Evolutionary conservation across 768 basidiomycete genomes (phyloP).

Genomic region (Plicaturopsis crispa): DNA sequence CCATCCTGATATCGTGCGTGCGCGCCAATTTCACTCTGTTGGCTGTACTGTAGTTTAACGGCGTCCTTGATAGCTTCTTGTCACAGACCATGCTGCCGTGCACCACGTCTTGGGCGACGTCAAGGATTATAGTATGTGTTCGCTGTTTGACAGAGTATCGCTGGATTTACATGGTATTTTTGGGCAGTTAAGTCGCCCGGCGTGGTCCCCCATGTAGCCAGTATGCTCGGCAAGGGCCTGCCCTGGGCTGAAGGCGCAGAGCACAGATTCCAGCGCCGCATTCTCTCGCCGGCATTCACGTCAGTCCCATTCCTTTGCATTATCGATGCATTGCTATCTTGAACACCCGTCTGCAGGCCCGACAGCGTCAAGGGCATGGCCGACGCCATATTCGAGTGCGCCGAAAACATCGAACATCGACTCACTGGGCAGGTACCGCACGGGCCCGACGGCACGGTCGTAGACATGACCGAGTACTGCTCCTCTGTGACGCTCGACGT

Average conservation of each 20-base stretch:
- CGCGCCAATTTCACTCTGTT: too few species aligned
- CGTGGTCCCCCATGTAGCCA: conserved; percentile 16
- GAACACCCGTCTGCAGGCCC: conserved; percentile 11
- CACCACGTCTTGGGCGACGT: conserved; percentile 14
- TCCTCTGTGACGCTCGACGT: too few species aligned
- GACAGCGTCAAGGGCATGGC: conserved; percentile 27
- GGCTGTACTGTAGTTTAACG: too few species aligned
- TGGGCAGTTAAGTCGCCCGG: conserved; percentile 17
- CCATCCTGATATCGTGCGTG: conserved; percentile 7
- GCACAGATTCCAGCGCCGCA: conserved; percentile 12
- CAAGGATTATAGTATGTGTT: conserved; percentile 21
- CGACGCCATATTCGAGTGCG: conserved; percentile 23
- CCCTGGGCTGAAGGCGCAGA: conserved; percentile 24
- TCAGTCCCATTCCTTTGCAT: background rate
- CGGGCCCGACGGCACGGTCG: conserved; percentile 4
- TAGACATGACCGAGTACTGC: conserved; percentile 6
- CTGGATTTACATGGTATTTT: background rate
- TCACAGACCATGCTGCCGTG: conserved; percentile 5
- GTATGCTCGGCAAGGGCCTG: conserved; percentile 19
- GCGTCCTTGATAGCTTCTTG: conserved; percentile 4
- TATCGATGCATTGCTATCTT: background rate
- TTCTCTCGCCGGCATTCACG: conserved; percentile 10
- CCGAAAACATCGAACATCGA: conserved; percentile 18
- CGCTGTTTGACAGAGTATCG: conserved; percentile 1
- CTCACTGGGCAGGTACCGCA: conserved; percentile 16